phyloP scores from a whole-genome alignment of 305 asterid species.

The Withania somnifera region DNA sequence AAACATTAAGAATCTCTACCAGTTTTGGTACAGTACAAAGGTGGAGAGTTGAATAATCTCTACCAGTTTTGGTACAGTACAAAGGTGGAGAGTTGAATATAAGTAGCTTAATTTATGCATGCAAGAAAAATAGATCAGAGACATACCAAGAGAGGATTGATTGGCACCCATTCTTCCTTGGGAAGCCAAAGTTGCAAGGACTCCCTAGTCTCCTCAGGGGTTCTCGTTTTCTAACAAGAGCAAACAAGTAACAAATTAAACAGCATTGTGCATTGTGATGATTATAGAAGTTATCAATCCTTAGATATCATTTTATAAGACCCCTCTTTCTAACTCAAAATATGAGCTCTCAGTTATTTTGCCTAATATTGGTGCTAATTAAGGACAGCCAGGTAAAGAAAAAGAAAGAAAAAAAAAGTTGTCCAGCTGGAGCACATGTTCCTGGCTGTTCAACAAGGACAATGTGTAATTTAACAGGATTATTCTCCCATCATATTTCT shows the following conservation, averaged over 20 bases:
- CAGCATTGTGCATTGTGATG: background rate
- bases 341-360: background rate
- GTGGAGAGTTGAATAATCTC: background rate
- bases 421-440: background rate
- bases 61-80: background rate
- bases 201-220: conserved; percentile 83
- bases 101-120: background rate
- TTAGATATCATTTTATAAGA: background rate
- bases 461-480: background rate
- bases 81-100: background rate
- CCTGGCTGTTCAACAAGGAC: background rate
- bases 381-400: background rate
- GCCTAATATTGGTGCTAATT: background rate
- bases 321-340: background rate
- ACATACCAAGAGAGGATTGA: conserved; percentile 92
- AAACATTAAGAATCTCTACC: background rate
- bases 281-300: background rate
- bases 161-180: conserved; percentile 94
- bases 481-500: background rate
- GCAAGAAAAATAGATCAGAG: background rate
- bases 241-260: background rate
- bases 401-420: background rate
- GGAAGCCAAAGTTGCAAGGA: conserved; percentile 97
- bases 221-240: conserved; percentile 44
- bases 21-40: background rate